Conservation (phyloP, 495 filamentous ascomycete species). For the Tuber calosporum region DNA sequence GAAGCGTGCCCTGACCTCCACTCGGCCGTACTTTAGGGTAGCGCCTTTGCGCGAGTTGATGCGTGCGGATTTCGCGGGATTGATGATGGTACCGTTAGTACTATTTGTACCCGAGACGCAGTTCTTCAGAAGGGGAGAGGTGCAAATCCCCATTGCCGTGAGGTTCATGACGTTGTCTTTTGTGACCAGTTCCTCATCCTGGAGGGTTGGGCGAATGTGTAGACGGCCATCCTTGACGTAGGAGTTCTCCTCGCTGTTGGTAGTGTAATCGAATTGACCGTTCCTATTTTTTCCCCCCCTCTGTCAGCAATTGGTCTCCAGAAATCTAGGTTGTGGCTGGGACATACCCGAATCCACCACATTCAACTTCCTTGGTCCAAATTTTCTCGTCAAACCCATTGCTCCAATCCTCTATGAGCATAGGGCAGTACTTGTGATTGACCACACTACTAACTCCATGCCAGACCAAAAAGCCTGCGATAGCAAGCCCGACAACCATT, state of each 20-base stretch:
- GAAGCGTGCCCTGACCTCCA: slow-evolving; percentile 70
- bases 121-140: slow-evolving; percentile 49
- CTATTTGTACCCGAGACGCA: slow-evolving; percentile 62
- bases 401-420: slow-evolving; percentile 64
- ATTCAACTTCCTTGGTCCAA: slow-evolving; percentile 71
- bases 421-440: slow-evolving; percentile 66
- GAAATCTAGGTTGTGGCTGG: background rate
- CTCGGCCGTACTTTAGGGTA: slow-evolving; percentile 69
- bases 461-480: slow-evolving; percentile 63
- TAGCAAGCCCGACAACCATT: slow-evolving; percentile 56
- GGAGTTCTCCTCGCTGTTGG: slow-evolving; percentile 60
- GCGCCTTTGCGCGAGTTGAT: slow-evolving; percentile 64
- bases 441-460: slow-evolving; percentile 61
- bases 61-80: slow-evolving; percentile 69
- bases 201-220: slow-evolving; percentile 68
- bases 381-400: slow-evolving; percentile 54
- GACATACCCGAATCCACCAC: slow-evolving; percentile 75
- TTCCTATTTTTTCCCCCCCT: slow-evolving; percentile 52
- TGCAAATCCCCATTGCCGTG: slow-evolving; percentile 57
- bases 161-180: slow-evolving; percentile 60
- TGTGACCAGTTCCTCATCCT: slow-evolving; percentile 57
- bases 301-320: slow-evolving; percentile 20
- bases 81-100: slow-evolving; percentile 67
- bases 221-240: slow-evolving; percentile 63
- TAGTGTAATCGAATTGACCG: slow-evolving; percentile 73